phyloP scores from a whole-genome alignment of 495 filamentous ascomycete genomes.

The Penicillium parvum region DNA sequence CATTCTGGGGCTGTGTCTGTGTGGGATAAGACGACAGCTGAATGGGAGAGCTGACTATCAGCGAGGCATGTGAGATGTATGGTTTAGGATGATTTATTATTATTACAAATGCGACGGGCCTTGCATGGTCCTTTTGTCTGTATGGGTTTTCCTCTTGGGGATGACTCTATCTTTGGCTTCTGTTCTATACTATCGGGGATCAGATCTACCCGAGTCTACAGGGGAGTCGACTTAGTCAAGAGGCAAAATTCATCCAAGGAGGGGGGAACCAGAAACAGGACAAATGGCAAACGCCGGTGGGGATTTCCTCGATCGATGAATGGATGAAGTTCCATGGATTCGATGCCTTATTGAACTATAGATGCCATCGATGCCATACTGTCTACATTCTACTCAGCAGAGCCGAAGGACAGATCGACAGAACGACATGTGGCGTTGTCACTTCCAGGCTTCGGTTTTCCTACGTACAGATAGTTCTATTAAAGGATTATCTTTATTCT shows the following conservation, averaged over 20 bases:
- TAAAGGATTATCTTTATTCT: background rate
- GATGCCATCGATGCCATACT: background rate
- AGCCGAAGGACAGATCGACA: background rate
- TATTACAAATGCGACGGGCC: too few species aligned
- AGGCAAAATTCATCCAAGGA: background rate
- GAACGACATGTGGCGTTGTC: background rate
- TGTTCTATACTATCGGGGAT: background rate
- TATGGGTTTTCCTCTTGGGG: too few species aligned
- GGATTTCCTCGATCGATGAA: background rate
- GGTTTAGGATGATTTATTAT: slow-evolving; percentile 2
- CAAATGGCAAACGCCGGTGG: slow-evolving; percentile 1
- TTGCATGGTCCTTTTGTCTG: background rate
- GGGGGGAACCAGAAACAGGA: background rate
- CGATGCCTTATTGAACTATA: background rate
- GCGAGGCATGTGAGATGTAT: slow-evolving; percentile 3
- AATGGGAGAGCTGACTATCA: slow-evolving; percentile 11
- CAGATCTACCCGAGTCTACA: too few species aligned
- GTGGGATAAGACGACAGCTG: too few species aligned
- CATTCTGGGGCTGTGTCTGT: background rate
- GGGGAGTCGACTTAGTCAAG: background rate
- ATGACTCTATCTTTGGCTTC: background rate
- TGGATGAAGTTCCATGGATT: background rate
- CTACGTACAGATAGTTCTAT: background rate
- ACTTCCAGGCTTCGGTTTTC: background rate
- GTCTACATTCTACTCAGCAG: background rate